Conservation (phyloP, 1,284 basidiomycete species). For the Earliella scabrosa region DNA sequence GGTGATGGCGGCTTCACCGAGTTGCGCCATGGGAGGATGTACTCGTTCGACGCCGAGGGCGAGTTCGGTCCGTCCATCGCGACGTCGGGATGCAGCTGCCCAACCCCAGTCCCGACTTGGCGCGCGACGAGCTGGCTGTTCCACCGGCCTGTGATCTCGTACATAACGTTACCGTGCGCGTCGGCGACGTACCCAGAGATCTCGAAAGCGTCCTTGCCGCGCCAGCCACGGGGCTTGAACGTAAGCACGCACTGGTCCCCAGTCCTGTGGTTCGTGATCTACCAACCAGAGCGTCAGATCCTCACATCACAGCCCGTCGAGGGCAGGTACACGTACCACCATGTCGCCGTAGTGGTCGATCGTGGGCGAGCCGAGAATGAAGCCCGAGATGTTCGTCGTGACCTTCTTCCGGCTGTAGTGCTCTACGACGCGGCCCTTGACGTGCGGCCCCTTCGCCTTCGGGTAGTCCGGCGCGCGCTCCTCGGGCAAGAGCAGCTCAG, state of each 20-base stretch:
- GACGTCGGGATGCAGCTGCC: conserved; percentile 79
- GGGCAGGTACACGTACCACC: conserved; percentile 83
- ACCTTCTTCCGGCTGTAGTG: conserved; percentile 97
- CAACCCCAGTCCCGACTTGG: conserved; percentile 64
- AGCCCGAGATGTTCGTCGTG: conserved; percentile 91
- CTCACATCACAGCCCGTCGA: too few relatives aligned
- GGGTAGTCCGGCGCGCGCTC: conserved; percentile 66
- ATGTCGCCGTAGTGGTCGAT: conserved; percentile 99
- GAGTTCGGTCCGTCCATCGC: conserved; percentile 51
- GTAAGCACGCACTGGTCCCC: conserved; percentile 89
- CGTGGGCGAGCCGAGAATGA: conserved; percentile 91
- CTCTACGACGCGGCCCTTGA: conserved; percentile 65
- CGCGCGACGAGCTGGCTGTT: conserved; percentile 93
- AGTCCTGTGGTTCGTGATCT: conserved; percentile 92
- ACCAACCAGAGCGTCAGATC: too few relatives aligned
- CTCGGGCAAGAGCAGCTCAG: conserved; percentile 79
- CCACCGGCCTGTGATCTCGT: conserved; percentile 97
- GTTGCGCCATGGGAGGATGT: conserved; percentile 92
- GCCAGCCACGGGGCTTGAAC: conserved; percentile 97
- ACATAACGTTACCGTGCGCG: conserved; percentile 65
- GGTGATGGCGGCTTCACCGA: conserved; percentile 84
- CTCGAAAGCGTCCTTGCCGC: conserved; percentile 90
- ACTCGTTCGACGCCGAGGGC: conserved; percentile 58
- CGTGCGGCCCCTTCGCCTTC: conserved; percentile 45
- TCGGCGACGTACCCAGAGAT: conserved; percentile 88